These are phyloP conservation scores for Irpex rosettiformis DNA, from an alignment of 1,284 basidiomycete genomes.

Conservation along the genomic window DNA sequence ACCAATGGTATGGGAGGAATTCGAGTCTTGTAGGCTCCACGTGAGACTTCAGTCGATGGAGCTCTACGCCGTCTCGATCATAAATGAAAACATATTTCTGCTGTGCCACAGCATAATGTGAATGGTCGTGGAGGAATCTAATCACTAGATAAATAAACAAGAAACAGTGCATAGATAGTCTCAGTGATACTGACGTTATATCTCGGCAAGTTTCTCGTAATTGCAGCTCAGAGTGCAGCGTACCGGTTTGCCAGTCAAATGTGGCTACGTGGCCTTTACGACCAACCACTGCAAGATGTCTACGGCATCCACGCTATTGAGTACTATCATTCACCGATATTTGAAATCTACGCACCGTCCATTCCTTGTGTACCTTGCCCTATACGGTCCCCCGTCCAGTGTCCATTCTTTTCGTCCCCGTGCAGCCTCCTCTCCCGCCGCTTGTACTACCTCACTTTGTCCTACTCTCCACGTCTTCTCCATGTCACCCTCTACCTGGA, in stretches of 20 bases:
- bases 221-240: constrained; percentile 86
- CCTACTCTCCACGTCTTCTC: constrained; percentile 89
- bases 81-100: constrained; percentile 97
- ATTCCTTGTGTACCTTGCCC: constrained; percentile 84
- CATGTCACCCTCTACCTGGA: constrained; percentile 74
- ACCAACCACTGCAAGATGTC: constrained; percentile 84
- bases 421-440: constrained; percentile 72
- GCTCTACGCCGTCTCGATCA: constrained; percentile 90
- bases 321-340: too few relatives aligned
- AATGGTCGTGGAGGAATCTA: constrained; percentile 91
- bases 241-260: constrained; percentile 92
- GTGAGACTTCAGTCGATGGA: constrained; percentile 83
- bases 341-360: constrained; percentile 59
- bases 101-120: constrained; percentile 93
- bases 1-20: constrained; percentile 95
- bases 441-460: constrained; percentile 74
- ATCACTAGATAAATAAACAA: background rate
- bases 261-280: constrained; percentile 88
- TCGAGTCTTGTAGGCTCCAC: constrained; percentile 90
- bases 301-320: constrained; percentile 23
- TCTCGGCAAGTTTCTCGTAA: constrained; percentile 88
- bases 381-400: constrained; percentile 86
- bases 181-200: constrained; percentile 63
- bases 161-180: background rate
- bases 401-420: constrained; percentile 78